Conservation (phyloP, 345 rosid species). For the Eucalyptus virginea region DNA sequence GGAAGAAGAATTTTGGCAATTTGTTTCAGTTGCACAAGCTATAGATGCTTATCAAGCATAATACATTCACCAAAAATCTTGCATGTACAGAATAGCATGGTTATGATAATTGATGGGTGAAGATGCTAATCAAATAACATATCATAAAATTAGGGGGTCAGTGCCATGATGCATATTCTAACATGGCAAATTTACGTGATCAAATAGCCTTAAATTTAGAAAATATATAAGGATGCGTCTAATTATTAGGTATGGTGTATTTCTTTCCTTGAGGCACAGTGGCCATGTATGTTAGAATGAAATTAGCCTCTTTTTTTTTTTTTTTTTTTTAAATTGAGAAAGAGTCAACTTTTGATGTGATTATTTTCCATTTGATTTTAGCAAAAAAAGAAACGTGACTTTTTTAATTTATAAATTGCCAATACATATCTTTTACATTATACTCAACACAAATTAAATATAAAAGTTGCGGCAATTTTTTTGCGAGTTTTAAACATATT, state of each 20-base stretch:
- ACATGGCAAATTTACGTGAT: no score
- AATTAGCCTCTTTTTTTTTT: not conserved
- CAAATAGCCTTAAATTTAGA: not conserved
- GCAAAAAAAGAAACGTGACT: not conserved
- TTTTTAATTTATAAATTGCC: not conserved
- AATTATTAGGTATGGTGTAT: not conserved
- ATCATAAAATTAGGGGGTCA: not conserved
- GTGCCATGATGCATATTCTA: not conserved
- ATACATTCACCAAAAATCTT: not conserved
- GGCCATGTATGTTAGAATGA: not conserved
- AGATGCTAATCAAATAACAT: not conserved
- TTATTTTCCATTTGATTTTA: not conserved
- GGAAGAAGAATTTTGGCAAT: not conserved
- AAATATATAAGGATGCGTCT: not conserved
- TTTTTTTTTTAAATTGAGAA: not conserved
- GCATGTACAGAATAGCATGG: not conserved
- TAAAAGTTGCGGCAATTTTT: not conserved
- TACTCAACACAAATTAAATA: not conserved
- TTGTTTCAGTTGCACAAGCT: not conserved
- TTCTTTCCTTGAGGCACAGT: rapidly evolving
- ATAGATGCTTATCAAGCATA: not conserved
- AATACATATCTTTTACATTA: not conserved
- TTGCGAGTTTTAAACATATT: not conserved
- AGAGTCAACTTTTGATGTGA: not conserved
- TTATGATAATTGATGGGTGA: not conserved